Evolutionary conservation across 495 filamentous ascomycete species (phyloP), one percentile per base, ranked within the genome.

Genomic region (Neurospora sp.): DNA sequence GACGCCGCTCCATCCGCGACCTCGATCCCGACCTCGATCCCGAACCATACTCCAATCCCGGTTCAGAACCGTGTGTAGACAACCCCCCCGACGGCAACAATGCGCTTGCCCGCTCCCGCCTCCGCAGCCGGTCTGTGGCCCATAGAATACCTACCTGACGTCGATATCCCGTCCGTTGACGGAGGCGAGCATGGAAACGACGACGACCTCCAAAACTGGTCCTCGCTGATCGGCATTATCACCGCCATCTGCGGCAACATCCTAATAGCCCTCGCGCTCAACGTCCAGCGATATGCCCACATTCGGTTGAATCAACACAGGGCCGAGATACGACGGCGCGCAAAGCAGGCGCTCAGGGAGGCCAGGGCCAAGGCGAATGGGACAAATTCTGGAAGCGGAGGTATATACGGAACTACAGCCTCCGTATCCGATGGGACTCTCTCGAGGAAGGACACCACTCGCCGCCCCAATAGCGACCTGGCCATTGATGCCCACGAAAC

Each of bases 251-350:
- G 88, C 69, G 96, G 96, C 40, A 98, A 98, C 80, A 86, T 97
- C 40, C 85, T 99, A 71, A 98, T 99, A 43, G 96, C 94, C 5
- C 87, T 98, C 71, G 96, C 96, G 17, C 92, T 99, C 72, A 99
- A 99, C 76, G 93, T 96, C 69, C 96, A 98, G 81, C 92, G 96
- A 71, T 98, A 98, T 80, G 94, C 94, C 21, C 96, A 99, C 79
- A 92, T 96, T 72, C 88, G 92, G 43, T 87, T 98, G 70, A 83
- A 87, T 70, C 78, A 83, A 39, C 79, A 81, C 69, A 79, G 78
- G 19, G 70, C 77, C 24, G 78, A 81, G 69, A 75, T 79, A 24
- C 76, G 81, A 70, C 86, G 88, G 80, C 88, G 85, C 70, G 88
- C 89, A 39, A 85, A 85, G 34, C 84, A 89, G 71, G 82, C 81